Evolutionary conservation across 2,329 filamentous ascomycete genomes (phyloP).

Genomic region (Furcasterigmium furcatum): DNA sequence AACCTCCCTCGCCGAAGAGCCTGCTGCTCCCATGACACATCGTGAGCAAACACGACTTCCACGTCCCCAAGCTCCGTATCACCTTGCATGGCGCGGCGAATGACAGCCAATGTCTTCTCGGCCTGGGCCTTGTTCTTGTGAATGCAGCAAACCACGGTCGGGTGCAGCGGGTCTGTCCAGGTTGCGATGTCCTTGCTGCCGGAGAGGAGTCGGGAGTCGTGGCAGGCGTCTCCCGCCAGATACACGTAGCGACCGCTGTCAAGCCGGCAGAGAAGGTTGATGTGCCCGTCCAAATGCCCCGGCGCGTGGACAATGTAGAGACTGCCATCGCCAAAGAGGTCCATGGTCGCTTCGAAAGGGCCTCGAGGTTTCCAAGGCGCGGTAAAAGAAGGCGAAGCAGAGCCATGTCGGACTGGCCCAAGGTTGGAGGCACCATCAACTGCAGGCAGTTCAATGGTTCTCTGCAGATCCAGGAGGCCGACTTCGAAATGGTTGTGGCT

Average conservation of each 20-base stretch:
- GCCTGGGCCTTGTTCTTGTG: not conserved
- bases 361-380: not conserved
- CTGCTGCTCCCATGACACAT: not conserved
- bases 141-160: no score
- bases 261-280: not conserved
- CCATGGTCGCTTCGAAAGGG: not conserved
- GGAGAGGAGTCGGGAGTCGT: slow-evolving; percentile 1
- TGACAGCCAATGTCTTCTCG: not conserved
- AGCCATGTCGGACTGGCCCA: no score
- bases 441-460: not conserved
- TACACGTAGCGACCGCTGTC: not conserved
- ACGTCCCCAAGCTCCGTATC: not conserved
- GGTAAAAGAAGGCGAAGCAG: no score
- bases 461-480: not conserved
- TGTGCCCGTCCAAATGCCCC: not conserved
- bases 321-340: not conserved
- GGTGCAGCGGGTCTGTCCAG: slow-evolving; percentile 1
- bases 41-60: not conserved
- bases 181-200: not conserved
- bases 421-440: no score
- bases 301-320: not conserved
- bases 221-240: slow-evolving; percentile 1
- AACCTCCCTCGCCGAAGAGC: not conserved
- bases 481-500: not conserved
- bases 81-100: not conserved